Percentiles rank a stretch among this genome's conserved stretches.
Evolutionary conservation across 23 red algal species (phyloP).

Genomic region (Rhodosorus marinus): DNA sequence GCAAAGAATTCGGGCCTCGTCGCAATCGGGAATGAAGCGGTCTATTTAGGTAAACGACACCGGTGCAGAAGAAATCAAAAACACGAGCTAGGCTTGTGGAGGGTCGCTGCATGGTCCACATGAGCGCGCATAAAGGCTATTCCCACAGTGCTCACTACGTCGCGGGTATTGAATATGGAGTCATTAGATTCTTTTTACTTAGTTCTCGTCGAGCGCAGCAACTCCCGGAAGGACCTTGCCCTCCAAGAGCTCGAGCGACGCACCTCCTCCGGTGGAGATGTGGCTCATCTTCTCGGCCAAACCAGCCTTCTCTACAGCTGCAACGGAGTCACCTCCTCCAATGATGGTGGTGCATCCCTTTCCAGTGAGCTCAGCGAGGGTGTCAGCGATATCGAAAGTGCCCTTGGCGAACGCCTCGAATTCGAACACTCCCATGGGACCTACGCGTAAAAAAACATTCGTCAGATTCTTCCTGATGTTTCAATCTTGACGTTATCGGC

Average conservation of each 20-base stretch:
- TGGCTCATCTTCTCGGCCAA: slow-evolving; percentile 85
- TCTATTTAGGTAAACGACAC: too few relatives aligned
- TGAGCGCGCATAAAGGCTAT: too few relatives aligned
- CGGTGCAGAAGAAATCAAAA: too few relatives aligned
- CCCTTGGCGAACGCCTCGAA: slow-evolving; percentile 89
- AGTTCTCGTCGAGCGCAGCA: slow-evolving; percentile 75
- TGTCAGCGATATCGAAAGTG: slow-evolving; percentile 79
- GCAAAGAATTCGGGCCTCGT: too few relatives aligned
- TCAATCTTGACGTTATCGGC: too few relatives aligned
- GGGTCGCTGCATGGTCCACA: too few relatives aligned
- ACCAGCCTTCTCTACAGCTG: slow-evolving; percentile 91
- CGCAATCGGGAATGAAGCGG: too few relatives aligned
- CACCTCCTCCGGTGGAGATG: slow-evolving; percentile 96
- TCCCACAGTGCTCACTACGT: too few relatives aligned
- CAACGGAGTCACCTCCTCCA: slow-evolving; percentile 96
- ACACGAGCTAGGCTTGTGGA: too few relatives aligned
- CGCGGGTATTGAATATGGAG: too few relatives aligned
- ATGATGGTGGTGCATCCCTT: slow-evolving; percentile 82
- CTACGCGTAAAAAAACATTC: too few relatives aligned
- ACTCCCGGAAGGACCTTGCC: slow-evolving; percentile 92
- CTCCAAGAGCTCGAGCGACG: slow-evolving; percentile 86
- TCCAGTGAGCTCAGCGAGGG: slow-evolving; percentile 52
- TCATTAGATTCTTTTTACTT: slow-evolving; percentile 3
- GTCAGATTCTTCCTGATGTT: too few relatives aligned
- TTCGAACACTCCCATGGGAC: slow-evolving; percentile 94